Percentiles rank a stretch among this genome's conserved stretches.
These are phyloP conservation scores for Ogataea kodamae DNA, from an alignment of 805 yeast genomes.

Conservation along the genomic window DNA sequence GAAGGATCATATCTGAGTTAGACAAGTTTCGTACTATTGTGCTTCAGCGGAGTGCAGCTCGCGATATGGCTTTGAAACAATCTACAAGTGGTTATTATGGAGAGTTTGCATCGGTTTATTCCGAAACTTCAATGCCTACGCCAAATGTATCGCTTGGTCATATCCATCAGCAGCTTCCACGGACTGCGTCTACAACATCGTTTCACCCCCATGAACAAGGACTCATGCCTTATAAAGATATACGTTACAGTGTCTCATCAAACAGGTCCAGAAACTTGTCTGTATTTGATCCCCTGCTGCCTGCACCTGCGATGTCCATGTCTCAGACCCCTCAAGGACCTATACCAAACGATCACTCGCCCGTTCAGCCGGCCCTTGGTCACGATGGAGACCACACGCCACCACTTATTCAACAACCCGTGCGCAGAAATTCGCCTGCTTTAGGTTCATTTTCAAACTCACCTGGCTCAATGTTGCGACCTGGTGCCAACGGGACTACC, in stretches of 20 bases:
- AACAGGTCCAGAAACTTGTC: slow-evolving; percentile 38
- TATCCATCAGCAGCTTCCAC: slow-evolving; percentile 23
- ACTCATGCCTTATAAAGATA: slow-evolving; percentile 31
- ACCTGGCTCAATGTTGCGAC: slow-evolving; percentile 13
- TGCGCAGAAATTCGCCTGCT: slow-evolving; percentile 13
- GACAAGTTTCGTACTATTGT: slow-evolving; percentile 28
- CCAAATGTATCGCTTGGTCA: slow-evolving; percentile 14
- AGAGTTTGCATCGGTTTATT: slow-evolving; percentile 11
- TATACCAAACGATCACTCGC: slow-evolving; percentile 10
- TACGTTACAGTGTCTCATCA: slow-evolving; percentile 31
- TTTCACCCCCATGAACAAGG: slow-evolving; percentile 26
- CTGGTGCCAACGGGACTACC: slow-evolving; percentile 9
- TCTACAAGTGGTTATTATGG: slow-evolving; percentile 20
- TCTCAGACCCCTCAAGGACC: slow-evolving; percentile 11
- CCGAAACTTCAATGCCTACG: slow-evolving; percentile 13
- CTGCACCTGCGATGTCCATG: slow-evolving; percentile 14
- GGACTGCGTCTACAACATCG: slow-evolving; percentile 30
- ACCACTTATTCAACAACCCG: slow-evolving; percentile 12
- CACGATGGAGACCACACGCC: slow-evolving; percentile 14
- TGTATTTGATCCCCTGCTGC: slow-evolving; percentile 35
- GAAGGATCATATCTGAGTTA: slow-evolving; percentile 20
- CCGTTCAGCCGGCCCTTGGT: slow-evolving; percentile 6
- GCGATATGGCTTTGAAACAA: slow-evolving; percentile 31
- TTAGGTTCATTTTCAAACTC: slow-evolving; percentile 16
- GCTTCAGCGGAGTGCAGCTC: slow-evolving; percentile 31